Base-by-base conservation (phyloP, 2,329 filamentous ascomycete species). In the Claviceps capensis region DNA sequence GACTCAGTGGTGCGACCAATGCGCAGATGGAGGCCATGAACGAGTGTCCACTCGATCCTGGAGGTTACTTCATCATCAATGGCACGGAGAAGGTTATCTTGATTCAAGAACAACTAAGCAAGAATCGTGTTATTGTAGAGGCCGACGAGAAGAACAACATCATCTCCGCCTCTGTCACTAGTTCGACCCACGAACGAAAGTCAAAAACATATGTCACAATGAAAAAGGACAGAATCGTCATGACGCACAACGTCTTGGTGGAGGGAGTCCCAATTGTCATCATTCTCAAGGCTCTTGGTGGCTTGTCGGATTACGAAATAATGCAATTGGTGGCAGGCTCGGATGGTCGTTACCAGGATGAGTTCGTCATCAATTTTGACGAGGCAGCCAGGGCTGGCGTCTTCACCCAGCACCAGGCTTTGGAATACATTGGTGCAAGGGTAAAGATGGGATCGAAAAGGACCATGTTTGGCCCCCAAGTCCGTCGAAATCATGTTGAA, bases 51-150 rank as follows among this genome's bases (percentile, higher is more conserved):
- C 75, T 98, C 42, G 93, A 98, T 63, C 93, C 94, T 1, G 93
- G 93, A 56, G 93, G 93, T 50, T 98, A 98, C 67, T 98, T 98
- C 63, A 93, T 98, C 62, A 89, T 97, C 58, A 88, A 91, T 61
- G 93, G 93, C 47, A 96, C 94, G 19, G 93, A 98, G 67, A 98
- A 98, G 73, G 93, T 98, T 60, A 98, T 98, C 63, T 73, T 98
- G 44, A 94, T 98, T 14, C 93, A 98, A 68, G 94, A 98, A 65
- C 93, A 98, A 70, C 74, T 98, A 64, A 98, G 93, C 77, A 98
- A 98, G 78, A 98, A 98, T 69, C 83, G 93, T 72, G 87, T 98
- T 62, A 96, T 98, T 65, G 91, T 98, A 16, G 94, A 98, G 69
- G 84, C 88, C 52, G 87, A 91, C 61, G 78, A 84, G 50, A 95